Evolutionary conservation across 139 green algal genomes (phyloP).

Genomic region (Axilococcus clingmanii): DNA sequence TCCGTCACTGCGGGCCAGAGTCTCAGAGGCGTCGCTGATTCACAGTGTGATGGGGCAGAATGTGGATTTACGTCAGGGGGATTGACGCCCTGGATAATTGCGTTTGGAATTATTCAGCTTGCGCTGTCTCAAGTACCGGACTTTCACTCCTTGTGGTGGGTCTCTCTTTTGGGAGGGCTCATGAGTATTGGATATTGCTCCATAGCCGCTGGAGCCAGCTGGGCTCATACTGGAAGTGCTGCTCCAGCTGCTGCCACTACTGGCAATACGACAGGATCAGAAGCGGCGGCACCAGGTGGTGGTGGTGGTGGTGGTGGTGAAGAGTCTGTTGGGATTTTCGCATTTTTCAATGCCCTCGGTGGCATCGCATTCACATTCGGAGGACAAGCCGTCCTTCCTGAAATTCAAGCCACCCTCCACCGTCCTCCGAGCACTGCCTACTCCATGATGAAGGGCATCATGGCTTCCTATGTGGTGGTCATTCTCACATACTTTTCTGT

Average conservation of each 20-base stretch:
- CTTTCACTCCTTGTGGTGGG: constrained; percentile 52
- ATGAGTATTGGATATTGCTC: constrained; percentile 47
- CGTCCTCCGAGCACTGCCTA: constrained; percentile 21
- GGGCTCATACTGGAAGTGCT: too few relatives aligned
- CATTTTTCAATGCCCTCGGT: constrained; percentile 43
- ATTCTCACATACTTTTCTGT: constrained; percentile 46
- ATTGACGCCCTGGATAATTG: constrained; percentile 25
- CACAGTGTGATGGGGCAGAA: constrained; percentile 15
- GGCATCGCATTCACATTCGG: constrained; percentile 49
- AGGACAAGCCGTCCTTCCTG: constrained; percentile 31
- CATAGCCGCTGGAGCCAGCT: constrained; percentile 29
- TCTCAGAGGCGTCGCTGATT: constrained; percentile 23
- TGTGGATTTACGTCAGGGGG: constrained; percentile 19
- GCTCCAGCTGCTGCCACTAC: not conserved
- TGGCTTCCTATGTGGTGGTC: constrained; percentile 30
- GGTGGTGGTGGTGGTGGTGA: too few relatives aligned
- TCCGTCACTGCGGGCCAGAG: constrained; percentile 47
- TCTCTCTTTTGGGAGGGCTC: constrained; percentile 38
- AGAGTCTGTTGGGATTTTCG: too few relatives aligned
- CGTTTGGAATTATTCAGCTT: constrained; percentile 41
- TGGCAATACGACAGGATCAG: not conserved
- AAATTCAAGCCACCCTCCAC: constrained; percentile 39
- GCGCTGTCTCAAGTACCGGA: constrained; percentile 39
- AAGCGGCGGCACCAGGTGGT: constrained; percentile 11
- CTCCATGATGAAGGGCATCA: constrained; percentile 44